Conservation (phyloP, 2,329 filamentous ascomycete species). For the Colletotrichum godetiae region DNA sequence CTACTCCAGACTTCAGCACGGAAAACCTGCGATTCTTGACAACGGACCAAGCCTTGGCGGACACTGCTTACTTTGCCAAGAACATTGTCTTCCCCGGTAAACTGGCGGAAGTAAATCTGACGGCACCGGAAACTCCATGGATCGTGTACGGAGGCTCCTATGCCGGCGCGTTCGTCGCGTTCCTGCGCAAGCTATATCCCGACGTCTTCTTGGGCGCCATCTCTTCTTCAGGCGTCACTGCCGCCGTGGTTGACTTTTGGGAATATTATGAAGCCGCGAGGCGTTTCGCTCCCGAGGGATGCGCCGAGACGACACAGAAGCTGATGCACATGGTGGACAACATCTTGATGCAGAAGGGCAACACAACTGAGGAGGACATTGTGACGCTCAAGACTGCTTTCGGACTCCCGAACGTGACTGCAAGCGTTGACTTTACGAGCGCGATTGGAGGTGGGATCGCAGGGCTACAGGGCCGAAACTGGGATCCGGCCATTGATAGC, state of each 20-base stretch:
- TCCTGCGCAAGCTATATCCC: constrained; percentile 81
- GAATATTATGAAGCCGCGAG: constrained; percentile 65
- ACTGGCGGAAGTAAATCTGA: constrained; percentile 74
- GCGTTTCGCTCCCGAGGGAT: constrained; percentile 64
- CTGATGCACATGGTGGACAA: constrained; percentile 63
- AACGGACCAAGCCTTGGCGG: constrained; percentile 84
- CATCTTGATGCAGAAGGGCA: constrained; percentile 55
- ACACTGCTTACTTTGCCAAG: constrained; percentile 83
- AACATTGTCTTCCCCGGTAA: constrained; percentile 75
- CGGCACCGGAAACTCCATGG: constrained; percentile 73
- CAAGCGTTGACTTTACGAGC: constrained; percentile 60
- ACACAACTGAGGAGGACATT: constrained; percentile 1
- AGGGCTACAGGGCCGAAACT: constrained; percentile 61
- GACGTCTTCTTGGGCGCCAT: constrained; percentile 84
- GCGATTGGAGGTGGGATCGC: constrained; percentile 54
- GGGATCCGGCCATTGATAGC: constrained; percentile 60
- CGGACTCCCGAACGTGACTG: constrained; percentile 55
- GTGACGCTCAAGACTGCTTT: constrained; percentile 58
- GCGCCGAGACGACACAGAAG: constrained; percentile 72
- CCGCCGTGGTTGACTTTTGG: constrained; percentile 83
- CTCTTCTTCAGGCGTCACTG: constrained; percentile 82
- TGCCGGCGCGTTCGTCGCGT: constrained; percentile 82
- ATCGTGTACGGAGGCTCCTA: constrained; percentile 89
- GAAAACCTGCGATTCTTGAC: constrained; percentile 83
- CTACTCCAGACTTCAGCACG: constrained; percentile 72